Percentiles rank a stretch among this genome's conserved stretches.
Conservation (phyloP, 768 basidiomycete species). For the Lactifluus subvellereus region DNA sequence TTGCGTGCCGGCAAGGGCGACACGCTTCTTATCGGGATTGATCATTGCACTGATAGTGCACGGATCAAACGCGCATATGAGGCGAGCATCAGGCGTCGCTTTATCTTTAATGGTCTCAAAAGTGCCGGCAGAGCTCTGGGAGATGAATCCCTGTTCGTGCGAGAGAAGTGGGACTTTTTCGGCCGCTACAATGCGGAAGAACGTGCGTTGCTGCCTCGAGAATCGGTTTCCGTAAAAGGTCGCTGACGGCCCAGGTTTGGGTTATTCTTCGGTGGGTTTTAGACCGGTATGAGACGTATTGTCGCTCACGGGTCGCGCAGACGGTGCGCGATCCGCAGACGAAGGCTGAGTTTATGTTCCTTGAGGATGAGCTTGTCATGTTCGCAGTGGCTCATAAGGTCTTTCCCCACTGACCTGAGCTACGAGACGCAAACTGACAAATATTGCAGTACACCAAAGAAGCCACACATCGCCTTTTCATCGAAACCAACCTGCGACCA, state of each 20-base stretch:
- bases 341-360: conserved; percentile 45
- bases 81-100: conserved; percentile 61
- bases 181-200: conserved; percentile 50
- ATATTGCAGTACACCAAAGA: conserved; percentile 63
- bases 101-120: conserved; percentile 83
- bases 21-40: conserved; percentile 85
- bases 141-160: conserved; percentile 55
- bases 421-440: background rate
- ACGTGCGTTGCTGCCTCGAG: conserved; percentile 32
- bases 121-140: conserved; percentile 68
- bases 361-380: conserved; percentile 68
- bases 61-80: conserved; percentile 84
- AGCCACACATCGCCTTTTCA: conserved; percentile 67
- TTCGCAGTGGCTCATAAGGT: conserved; percentile 91
- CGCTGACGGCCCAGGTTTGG: background rate
- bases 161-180: conserved; percentile 71
- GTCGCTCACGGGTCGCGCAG: conserved; percentile 59
- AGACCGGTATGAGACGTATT: conserved; percentile 85
- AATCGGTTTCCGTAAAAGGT: background rate
- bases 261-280: background rate
- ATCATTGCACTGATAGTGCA: conserved; percentile 67
- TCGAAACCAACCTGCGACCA: conserved; percentile 69
- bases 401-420: conserved; percentile 12
- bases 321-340: conserved; percentile 46
- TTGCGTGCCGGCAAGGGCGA: conserved; percentile 72